A percentile compares a stretch with the other conserved stretches of the same genome.
Evolutionary conservation across 345 rosid species (phyloP).

Genomic region (Jatropha curcas): DNA sequence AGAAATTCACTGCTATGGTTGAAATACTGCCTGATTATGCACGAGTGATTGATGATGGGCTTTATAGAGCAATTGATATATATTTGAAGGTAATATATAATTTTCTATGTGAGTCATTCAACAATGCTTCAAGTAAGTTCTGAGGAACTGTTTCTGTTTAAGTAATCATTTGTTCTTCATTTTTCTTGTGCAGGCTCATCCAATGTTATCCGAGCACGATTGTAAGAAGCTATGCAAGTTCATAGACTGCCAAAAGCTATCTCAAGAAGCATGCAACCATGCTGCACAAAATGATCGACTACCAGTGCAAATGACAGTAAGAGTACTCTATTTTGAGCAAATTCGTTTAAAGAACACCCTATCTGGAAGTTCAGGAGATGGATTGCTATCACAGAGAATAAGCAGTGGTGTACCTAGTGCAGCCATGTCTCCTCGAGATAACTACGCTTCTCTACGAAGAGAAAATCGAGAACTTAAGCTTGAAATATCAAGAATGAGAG

Average conservation of each 20-base stretch:
- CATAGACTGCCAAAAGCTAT: conserved; percentile 24
- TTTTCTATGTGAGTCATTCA: neutral
- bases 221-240: conserved; percentile 23
- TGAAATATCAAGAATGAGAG: conserved; percentile 74
- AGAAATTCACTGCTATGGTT: conserved; percentile 64
- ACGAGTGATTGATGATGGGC: conserved; percentile 77
- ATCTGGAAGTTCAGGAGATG: conserved; percentile 64
- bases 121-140: too few species aligned
- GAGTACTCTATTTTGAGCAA: conserved; percentile 69
- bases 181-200: conserved; percentile 17
- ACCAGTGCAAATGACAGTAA: conserved; percentile 59
- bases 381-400: conserved; percentile 57
- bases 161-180: neutral
- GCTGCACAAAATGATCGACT: conserved; percentile 60
- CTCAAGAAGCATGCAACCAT: conserved; percentile 24
- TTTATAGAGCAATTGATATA: conserved; percentile 78
- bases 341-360: conserved; percentile 64
- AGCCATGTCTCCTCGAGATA: conserved; percentile 71
- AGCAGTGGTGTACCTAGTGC: conserved; percentile 76
- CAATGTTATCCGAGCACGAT: conserved; percentile 18
- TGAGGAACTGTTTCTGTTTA: too few species aligned
- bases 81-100: conserved; percentile 77
- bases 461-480: conserved; percentile 73
- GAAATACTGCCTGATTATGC: conserved; percentile 75
- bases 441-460: conserved; percentile 66